A percentile compares a stretch with the other conserved stretches of the same genome.
phyloP scores from a whole-genome alignment of 345 rosid species.

The Conringia planisiliqua region DNA sequence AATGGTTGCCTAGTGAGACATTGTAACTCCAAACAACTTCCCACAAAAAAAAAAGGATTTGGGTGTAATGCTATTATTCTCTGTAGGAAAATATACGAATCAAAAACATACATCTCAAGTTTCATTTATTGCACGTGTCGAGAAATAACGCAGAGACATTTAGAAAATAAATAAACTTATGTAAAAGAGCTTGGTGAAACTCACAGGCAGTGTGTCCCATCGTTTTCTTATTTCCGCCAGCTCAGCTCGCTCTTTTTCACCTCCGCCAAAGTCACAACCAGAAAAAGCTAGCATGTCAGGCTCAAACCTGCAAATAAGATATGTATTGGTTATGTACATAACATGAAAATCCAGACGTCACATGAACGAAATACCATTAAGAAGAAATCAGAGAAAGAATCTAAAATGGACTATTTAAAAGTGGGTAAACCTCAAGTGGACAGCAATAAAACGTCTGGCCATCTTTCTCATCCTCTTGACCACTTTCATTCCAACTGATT shows the following conservation, averaged over 20 bases:
- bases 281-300: constrained; percentile 99
- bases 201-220: constrained; percentile 97
- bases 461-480: constrained; percentile 73
- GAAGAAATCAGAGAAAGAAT: neutral
- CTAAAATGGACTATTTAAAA: neutral
- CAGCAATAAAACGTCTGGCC: constrained; percentile 78
- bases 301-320: constrained; percentile 64
- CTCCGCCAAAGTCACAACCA: constrained; percentile 99
- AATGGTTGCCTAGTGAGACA: neutral
- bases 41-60: neutral
- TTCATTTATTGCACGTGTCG: neutral
- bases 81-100: neutral
- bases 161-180: neutral
- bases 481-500: constrained; percentile 67
- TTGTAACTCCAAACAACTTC: neutral
- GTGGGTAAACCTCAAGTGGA: constrained; percentile 76
- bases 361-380: neutral
- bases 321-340: constrained; percentile 1
- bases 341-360: neutral
- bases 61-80: neutral
- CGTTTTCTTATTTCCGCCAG: constrained; percentile 91
- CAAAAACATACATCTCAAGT: neutral
- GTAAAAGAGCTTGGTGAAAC: constrained; percentile 34
- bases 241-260: constrained; percentile 87
- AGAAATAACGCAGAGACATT: neutral